These are phyloP conservation scores for Fusarium xylarioides DNA, from an alignment of 2,329 filamentous ascomycete species.

Conservation along the genomic window DNA sequence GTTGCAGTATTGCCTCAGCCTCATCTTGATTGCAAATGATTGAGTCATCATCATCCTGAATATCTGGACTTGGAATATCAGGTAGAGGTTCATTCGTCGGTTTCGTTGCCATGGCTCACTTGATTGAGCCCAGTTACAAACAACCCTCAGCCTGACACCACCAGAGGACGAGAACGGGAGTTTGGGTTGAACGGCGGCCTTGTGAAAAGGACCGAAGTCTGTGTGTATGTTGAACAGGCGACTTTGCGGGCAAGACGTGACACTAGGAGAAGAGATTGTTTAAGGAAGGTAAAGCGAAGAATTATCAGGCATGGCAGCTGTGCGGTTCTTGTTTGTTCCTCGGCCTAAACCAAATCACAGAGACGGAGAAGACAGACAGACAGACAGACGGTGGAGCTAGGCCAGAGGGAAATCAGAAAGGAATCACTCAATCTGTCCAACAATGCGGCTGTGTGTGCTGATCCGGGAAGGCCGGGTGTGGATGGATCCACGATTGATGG, in stretches of 20 bases:
- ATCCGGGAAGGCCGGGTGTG: conserved; percentile 40
- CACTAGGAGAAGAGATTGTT: conserved; percentile 12
- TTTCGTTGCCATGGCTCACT: conserved; percentile 21
- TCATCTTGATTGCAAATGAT: conserved; percentile 59
- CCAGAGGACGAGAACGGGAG: neutral
- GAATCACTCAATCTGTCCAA: conserved; percentile 17
- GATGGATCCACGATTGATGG: conserved; percentile 35
- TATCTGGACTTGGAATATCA: conserved; percentile 4
- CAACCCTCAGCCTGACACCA: neutral
- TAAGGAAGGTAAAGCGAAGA: conserved; percentile 15
- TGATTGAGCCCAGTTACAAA: neutral
- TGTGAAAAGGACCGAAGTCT: conserved; percentile 5
- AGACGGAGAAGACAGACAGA: neutral
- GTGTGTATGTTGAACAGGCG: conserved; percentile 11
- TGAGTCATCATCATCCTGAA: conserved; percentile 34
- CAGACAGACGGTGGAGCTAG: conserved; percentile 29
- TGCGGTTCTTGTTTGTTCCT: conserved; percentile 11
- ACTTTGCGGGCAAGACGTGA: neutral
- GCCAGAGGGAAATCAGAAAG: conserved; percentile 6
- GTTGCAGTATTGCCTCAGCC: conserved; percentile 67
- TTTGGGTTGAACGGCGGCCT: neutral
- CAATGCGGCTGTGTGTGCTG: conserved; percentile 29
- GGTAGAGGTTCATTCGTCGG: conserved; percentile 3
- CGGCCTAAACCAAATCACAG: conserved; percentile 13
- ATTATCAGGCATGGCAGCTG: conserved; percentile 19